Evolutionary conservation across 1,284 basidiomycete species (phyloP).

Genomic region (Inonotus obliquus): DNA sequence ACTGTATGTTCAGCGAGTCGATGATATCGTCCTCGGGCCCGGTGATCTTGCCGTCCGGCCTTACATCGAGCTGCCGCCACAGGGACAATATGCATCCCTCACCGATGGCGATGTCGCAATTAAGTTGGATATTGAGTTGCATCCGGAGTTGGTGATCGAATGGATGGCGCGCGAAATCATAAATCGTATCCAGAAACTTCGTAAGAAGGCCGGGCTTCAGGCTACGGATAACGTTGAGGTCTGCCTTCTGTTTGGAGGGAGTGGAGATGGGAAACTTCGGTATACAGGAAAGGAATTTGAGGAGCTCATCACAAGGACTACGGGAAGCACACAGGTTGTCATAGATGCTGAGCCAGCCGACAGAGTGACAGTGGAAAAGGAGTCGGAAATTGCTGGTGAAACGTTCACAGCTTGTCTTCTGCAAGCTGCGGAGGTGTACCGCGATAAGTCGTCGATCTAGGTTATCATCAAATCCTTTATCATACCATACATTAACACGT

Average conservation of each 20-base stretch:
- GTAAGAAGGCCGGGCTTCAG: conserved; percentile 93
- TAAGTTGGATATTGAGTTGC: background rate
- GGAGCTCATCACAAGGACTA: background rate
- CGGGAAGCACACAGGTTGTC: background rate
- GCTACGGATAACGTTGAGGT: conserved; percentile 93
- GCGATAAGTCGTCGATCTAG: background rate
- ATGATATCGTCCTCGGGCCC: background rate
- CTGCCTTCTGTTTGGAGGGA: conserved; percentile 81
- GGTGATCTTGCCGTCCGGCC: background rate
- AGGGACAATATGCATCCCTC: background rate
- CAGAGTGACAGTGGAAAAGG: background rate
- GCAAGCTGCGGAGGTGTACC: background rate
- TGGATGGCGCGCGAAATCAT: conserved; percentile 88
- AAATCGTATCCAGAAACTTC: conserved; percentile 92
- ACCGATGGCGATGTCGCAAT: background rate
- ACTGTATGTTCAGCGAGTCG: background rate
- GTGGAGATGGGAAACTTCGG: background rate
- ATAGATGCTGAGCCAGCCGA: background rate
- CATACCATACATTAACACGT: too few relatives aligned
- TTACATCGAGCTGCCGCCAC: background rate
- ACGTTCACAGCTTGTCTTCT: background rate
- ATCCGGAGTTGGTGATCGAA: conserved; percentile 41
- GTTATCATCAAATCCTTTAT: too few relatives aligned
- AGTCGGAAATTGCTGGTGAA: background rate
- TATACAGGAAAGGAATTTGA: background rate